phyloP scores from a whole-genome alignment of 2,329 filamentous ascomycete species.

The Parafenestella ontariensis region DNA sequence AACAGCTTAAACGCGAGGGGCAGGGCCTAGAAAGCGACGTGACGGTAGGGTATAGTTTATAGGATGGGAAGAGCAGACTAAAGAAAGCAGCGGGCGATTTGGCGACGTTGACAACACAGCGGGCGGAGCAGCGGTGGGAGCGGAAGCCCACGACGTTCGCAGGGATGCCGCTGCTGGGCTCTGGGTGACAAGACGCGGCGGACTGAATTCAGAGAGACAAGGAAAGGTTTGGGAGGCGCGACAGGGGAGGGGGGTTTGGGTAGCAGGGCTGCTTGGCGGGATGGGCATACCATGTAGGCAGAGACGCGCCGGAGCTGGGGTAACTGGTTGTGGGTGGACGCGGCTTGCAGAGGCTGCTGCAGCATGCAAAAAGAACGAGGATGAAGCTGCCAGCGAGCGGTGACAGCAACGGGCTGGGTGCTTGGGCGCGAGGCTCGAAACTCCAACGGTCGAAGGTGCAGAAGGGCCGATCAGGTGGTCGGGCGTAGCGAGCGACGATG shows the following conservation, averaged over 20 bases:
- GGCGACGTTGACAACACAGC: slow-evolving; percentile 42
- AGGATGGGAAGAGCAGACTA: slow-evolving; percentile 42
- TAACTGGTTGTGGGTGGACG: slow-evolving; percentile 39
- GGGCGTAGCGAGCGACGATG: slow-evolving; percentile 31
- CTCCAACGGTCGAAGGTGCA: slow-evolving; percentile 42
- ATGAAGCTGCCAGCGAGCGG: slow-evolving; percentile 38
- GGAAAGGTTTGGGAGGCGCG: slow-evolving; percentile 33
- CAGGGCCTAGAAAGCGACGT: slow-evolving; percentile 43
- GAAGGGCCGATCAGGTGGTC: slow-evolving; percentile 21
- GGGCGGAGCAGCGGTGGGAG: slow-evolving; percentile 39
- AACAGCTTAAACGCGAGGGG: slow-evolving; percentile 42
- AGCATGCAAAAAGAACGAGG: slow-evolving; percentile 48
- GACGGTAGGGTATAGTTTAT: slow-evolving; percentile 46
- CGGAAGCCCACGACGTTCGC: slow-evolving; percentile 32
- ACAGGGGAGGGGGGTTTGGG: slow-evolving; percentile 38
- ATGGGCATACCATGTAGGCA: slow-evolving; percentile 54
- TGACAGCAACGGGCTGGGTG: slow-evolving; percentile 32
- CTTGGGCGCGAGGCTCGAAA: slow-evolving; percentile 30
- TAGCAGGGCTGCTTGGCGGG: slow-evolving; percentile 47
- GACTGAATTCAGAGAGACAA: slow-evolving; percentile 30
- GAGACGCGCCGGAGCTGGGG: slow-evolving; percentile 45
- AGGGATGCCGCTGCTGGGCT: slow-evolving; percentile 43
- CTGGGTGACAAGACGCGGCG: slow-evolving; percentile 39
- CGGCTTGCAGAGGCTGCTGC: slow-evolving; percentile 49
- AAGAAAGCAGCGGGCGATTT: slow-evolving; percentile 23